Percentiles rank a stretch among this genome's conserved stretches.
These are phyloP conservation scores for Quercus ilex DNA, from an alignment of 306 rosid genomes.

Conservation along the genomic window DNA sequence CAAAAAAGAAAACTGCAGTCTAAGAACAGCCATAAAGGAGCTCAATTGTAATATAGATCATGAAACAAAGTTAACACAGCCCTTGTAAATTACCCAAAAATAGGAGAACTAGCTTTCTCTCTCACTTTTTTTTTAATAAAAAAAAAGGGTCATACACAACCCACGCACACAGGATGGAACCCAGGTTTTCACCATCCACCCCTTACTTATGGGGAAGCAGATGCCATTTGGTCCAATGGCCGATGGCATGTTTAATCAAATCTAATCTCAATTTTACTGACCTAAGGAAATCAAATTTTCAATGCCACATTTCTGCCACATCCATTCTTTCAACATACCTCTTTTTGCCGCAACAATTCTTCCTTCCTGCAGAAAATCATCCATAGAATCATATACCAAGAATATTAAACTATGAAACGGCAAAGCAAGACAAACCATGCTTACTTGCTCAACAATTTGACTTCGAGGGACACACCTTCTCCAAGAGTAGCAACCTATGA, in stretches of 20 bases:
- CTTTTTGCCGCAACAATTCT: slow-evolving; percentile 94
- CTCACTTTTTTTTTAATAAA: neutral
- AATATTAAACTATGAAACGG: slow-evolving; percentile 12
- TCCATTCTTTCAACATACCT: slow-evolving; percentile 49
- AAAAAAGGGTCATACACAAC: neutral
- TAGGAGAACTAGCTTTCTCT: neutral
- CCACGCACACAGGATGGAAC: neutral
- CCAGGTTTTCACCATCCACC: neutral
- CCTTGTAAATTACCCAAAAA: neutral
- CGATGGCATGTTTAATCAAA: neutral
- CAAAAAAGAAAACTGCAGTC: slow-evolving; percentile 29
- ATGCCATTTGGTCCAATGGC: neutral
- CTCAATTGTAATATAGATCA: neutral
- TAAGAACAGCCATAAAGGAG: slow-evolving; percentile 22
- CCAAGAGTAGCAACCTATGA: slow-evolving; percentile 89
- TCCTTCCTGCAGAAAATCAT: slow-evolving; percentile 76
- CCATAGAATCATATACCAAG: slow-evolving; percentile 25
- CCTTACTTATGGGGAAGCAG: neutral
- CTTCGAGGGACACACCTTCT: slow-evolving; percentile 96
- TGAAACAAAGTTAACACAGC: neutral
- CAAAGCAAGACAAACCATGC: slow-evolving; percentile 14
- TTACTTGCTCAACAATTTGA: slow-evolving; percentile 86
- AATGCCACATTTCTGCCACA: slow-evolving; percentile 23
- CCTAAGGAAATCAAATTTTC: slow-evolving; percentile 18
- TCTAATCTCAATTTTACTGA: slow-evolving; percentile 19